Evolutionary conservation across 345 rosid genomes (phyloP).

Genomic region (Laguncularia racemosa): DNA sequence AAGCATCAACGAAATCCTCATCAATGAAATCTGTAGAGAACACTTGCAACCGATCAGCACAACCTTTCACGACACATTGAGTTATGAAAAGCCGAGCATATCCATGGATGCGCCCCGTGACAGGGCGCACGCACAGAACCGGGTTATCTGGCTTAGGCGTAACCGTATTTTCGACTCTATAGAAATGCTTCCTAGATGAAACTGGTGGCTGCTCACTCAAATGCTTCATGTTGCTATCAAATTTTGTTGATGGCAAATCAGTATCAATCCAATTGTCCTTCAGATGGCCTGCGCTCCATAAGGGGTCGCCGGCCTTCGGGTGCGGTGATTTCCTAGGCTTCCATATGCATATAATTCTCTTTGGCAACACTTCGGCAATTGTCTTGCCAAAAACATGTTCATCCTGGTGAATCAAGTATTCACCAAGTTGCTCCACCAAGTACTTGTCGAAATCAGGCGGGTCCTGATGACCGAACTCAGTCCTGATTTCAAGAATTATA

Average conservation of each 20-base stretch:
- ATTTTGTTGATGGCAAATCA: conserved; percentile 83
- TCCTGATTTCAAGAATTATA: conserved; percentile 74
- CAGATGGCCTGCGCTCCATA: conserved; percentile 68
- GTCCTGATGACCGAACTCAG: conserved; percentile 83
- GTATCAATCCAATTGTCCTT: conserved; percentile 94
- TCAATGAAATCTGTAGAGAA: conserved; percentile 85
- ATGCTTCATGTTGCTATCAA: conserved; percentile 71
- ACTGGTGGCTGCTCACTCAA: conserved; percentile 56
- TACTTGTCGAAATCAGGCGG: conserved; percentile 73
- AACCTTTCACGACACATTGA: conserved; percentile 55
- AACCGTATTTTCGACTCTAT: conserved; percentile 85
- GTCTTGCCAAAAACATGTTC: conserved; percentile 59
- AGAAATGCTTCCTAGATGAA: conserved; percentile 50
- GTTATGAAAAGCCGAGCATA: conserved; percentile 66
- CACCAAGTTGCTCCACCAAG: conserved; percentile 64
- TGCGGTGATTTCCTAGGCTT: conserved; percentile 71
- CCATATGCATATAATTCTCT: conserved; percentile 80
- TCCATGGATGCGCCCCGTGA: conserved; percentile 58
- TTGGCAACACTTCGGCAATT: conserved; percentile 60
- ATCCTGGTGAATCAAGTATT: conserved; percentile 67
- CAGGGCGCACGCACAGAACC: conserved; percentile 71
- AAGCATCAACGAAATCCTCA: conserved; percentile 83
- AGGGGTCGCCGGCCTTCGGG: conserved; percentile 56
- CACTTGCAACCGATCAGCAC: conserved; percentile 66
- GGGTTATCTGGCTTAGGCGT: conserved; percentile 88